These are phyloP conservation scores for Malbranchea zuffiana DNA, from an alignment of 2,329 filamentous ascomycete genomes.

Conservation along the genomic window DNA sequence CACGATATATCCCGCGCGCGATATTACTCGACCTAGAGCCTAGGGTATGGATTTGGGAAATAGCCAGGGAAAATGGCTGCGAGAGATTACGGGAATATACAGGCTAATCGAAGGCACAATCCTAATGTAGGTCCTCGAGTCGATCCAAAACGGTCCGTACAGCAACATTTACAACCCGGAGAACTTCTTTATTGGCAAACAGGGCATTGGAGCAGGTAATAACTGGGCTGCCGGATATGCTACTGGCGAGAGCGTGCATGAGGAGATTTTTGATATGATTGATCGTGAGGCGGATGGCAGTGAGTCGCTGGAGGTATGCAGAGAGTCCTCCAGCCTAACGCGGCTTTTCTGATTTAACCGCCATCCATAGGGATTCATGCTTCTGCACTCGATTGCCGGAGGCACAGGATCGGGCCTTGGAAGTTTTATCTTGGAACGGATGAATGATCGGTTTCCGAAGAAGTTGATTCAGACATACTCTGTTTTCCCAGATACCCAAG, in stretches of 20 bases:
- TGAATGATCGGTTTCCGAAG: slow-evolving; percentile 97
- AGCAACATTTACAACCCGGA: slow-evolving; percentile 99
- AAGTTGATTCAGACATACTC: slow-evolving; percentile 99
- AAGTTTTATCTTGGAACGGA: slow-evolving; percentile 83
- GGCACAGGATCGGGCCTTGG: slow-evolving; percentile 94
- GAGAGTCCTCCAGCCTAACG: not conserved
- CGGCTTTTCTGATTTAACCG: too few species aligned
- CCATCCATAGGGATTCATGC: slow-evolving; percentile 71
- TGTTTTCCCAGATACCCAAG: slow-evolving; percentile 89
- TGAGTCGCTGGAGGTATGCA: slow-evolving; percentile 73
- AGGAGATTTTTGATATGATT: slow-evolving; percentile 99
- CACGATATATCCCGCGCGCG: slow-evolving; percentile 90
- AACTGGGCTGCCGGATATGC: slow-evolving; percentile 98
- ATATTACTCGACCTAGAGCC: slow-evolving; percentile 94
- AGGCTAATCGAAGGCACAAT: too few species aligned
- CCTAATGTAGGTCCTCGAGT: slow-evolving; percentile 62
- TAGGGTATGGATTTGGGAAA: slow-evolving; percentile 51
- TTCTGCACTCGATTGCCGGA: slow-evolving; percentile 94
- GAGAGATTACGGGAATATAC: too few species aligned
- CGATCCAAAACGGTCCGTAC: slow-evolving; percentile 87
- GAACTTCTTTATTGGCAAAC: slow-evolving; percentile 95
- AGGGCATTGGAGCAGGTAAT: slow-evolving; percentile 87
- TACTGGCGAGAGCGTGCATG: slow-evolving; percentile 79
- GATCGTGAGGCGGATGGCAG: slow-evolving; percentile 96
- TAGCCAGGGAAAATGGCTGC: too few species aligned